Evolutionary conservation across 148 eudicot species (phyloP).

Genomic region (Tetragonia tetragonoides): DNA sequence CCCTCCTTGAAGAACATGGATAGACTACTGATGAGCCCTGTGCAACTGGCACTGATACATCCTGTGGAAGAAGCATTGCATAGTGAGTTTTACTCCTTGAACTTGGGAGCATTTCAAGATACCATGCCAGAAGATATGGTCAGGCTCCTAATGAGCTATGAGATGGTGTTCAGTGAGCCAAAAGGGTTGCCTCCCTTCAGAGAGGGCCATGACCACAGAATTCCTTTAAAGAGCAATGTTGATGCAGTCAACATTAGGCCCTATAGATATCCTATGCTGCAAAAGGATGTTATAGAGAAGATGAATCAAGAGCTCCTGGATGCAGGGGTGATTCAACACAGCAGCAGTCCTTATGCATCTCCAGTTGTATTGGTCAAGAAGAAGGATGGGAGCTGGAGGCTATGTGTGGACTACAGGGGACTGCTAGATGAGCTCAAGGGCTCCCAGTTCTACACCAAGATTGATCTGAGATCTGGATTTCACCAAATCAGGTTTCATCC

Average conservation of each 20-base stretch:
- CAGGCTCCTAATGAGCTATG: neutral
- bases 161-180: neutral
- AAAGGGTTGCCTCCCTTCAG: neutral
- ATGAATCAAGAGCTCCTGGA: too few species aligned
- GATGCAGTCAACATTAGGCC: neutral
- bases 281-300: too few species aligned
- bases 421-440: neutral
- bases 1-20: neutral
- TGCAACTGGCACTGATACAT: neutral
- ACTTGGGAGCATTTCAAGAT: too few species aligned
- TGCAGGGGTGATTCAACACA: too few species aligned
- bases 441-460: neutral
- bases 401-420: neutral
- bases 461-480: neutral
- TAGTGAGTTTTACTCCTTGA: too few species aligned
- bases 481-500: neutral
- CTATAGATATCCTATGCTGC: neutral
- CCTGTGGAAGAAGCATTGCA: too few species aligned
- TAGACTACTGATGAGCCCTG: neutral
- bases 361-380: too few species aligned
- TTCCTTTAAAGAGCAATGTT: neutral
- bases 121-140: neutral
- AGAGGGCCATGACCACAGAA: neutral
- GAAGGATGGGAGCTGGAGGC: too few species aligned
- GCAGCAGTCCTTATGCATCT: too few species aligned